Conservation (phyloP, 306 rosid genomes). For the Cucurbita maxima region DNA sequence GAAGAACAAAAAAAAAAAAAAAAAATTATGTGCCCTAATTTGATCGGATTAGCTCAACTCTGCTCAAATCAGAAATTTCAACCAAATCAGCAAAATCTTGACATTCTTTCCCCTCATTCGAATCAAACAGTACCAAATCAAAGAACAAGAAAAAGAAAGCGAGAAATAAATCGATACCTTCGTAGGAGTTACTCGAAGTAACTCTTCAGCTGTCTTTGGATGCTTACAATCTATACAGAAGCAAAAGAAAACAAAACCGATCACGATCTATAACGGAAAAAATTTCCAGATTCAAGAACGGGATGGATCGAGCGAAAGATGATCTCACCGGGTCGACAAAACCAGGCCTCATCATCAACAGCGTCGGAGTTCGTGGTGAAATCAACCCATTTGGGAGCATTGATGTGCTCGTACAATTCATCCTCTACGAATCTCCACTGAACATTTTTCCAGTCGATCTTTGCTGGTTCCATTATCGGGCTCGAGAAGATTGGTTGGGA, state of each 20-base stretch:
- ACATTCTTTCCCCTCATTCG: not conserved
- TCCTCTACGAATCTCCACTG: slow-evolving; percentile 77
- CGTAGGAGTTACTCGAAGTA: slow-evolving; percentile 56
- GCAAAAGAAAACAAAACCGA: slow-evolving; percentile 1
- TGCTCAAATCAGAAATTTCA: not conserved
- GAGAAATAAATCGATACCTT: slow-evolving; percentile 33
- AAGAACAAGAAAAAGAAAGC: not conserved
- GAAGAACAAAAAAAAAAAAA: too few relatives aligned
- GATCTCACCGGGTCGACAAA: slow-evolving; percentile 59
- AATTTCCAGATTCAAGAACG: not conserved
- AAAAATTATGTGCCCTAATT: not conserved
- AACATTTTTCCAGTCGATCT: slow-evolving; percentile 76
- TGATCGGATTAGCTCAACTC: not conserved
- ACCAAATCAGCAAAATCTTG: slow-evolving; percentile 10
- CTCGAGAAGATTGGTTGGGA: not conserved
- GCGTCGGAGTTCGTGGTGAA: slow-evolving; percentile 37
- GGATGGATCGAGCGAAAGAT: not conserved
- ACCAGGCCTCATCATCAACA: slow-evolving; percentile 56
- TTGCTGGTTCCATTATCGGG: slow-evolving; percentile 84
- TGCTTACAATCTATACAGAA: slow-evolving; percentile 64
- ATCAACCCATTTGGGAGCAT: slow-evolving; percentile 92
- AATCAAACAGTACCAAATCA: not conserved
- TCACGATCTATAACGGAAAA: not conserved
- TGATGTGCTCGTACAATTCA: slow-evolving; percentile 57
- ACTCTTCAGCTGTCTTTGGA: slow-evolving; percentile 71